phyloP scores from a whole-genome alignment of 345 rosid species.

The Populus simonii region DNA sequence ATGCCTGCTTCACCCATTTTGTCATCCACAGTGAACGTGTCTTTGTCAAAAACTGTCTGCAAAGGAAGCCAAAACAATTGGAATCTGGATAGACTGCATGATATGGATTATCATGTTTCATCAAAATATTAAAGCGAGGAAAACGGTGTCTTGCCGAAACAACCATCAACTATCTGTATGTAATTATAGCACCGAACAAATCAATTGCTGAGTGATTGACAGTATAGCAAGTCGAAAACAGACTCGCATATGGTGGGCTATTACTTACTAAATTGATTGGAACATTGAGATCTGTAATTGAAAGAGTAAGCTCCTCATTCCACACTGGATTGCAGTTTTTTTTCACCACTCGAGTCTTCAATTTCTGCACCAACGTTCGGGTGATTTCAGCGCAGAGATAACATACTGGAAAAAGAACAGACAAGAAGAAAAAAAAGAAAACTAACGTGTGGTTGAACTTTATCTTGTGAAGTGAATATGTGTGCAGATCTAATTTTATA shows the following conservation, averaged over 20 bases:
- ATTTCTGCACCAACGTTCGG: slow-evolving; percentile 17
- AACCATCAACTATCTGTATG: background rate
- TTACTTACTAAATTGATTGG: slow-evolving; percentile 27
- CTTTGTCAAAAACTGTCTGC: slow-evolving; percentile 31
- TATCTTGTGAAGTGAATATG: background rate
- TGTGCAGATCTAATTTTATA: background rate
- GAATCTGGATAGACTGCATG: background rate
- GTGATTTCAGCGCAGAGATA: background rate
- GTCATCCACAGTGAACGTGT: slow-evolving; percentile 32
- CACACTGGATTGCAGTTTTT: slow-evolving; percentile 30
- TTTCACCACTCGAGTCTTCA: slow-evolving; percentile 28
- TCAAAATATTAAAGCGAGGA: background rate
- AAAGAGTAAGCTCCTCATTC: slow-evolving; percentile 33
- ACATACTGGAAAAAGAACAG: background rate
- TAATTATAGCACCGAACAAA: background rate
- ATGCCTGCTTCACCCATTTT: slow-evolving; percentile 32
- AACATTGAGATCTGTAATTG: slow-evolving; percentile 17
- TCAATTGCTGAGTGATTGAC: background rate
- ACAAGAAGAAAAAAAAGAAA: background rate
- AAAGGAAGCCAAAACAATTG: background rate
- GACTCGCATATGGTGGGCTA: too few species aligned
- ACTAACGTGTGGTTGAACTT: background rate
- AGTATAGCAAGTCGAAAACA: background rate
- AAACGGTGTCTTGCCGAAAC: background rate
- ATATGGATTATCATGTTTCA: background rate